These are phyloP conservation scores for Coniochaeta prunicola DNA, from an alignment of 2,329 filamentous ascomycete genomes.

Conservation along the genomic window DNA sequence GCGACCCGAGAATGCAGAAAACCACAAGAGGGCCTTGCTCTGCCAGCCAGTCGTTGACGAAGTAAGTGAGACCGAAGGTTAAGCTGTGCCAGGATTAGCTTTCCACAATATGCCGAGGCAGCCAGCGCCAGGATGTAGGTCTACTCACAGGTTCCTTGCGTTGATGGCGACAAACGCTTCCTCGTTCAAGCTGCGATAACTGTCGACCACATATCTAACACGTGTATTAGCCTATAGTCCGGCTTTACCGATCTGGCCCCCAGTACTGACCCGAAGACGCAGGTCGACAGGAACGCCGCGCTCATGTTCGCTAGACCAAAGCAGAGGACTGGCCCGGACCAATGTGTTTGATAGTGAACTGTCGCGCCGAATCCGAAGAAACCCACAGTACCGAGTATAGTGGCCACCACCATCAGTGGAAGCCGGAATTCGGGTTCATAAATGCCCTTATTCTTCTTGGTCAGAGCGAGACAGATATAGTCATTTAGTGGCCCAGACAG, in stretches of 20 bases:
- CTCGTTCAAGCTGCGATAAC: slow-evolving; percentile 35
- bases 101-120: background rate
- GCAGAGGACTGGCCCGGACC: slow-evolving; percentile 37
- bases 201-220: slow-evolving; percentile 43
- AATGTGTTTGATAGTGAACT: slow-evolving; percentile 36
- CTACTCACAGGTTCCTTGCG: slow-evolving; percentile 29
- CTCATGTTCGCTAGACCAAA: slow-evolving; percentile 42
- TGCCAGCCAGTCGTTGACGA: slow-evolving; percentile 31
- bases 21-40: slow-evolving; percentile 26
- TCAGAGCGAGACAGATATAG: slow-evolving; percentile 33
- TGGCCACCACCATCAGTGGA: slow-evolving; percentile 30
- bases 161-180: slow-evolving; percentile 46
- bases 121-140: background rate
- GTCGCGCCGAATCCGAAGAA: slow-evolving; percentile 41
- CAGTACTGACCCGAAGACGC: slow-evolving; percentile 43
- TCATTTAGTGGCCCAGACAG: slow-evolving; percentile 38
- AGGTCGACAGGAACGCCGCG: slow-evolving; percentile 36
- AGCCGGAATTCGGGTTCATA: slow-evolving; percentile 48
- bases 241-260: too few species aligned
- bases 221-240: too few species aligned
- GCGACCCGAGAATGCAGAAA: slow-evolving; percentile 28
- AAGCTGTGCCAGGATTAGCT: slow-evolving; percentile 12
- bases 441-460: slow-evolving; percentile 40
- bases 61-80: slow-evolving; percentile 38
- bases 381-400: slow-evolving; percentile 32